Conservation (phyloP, 139 green algal genomes). For the Closterium sp. region DNA sequence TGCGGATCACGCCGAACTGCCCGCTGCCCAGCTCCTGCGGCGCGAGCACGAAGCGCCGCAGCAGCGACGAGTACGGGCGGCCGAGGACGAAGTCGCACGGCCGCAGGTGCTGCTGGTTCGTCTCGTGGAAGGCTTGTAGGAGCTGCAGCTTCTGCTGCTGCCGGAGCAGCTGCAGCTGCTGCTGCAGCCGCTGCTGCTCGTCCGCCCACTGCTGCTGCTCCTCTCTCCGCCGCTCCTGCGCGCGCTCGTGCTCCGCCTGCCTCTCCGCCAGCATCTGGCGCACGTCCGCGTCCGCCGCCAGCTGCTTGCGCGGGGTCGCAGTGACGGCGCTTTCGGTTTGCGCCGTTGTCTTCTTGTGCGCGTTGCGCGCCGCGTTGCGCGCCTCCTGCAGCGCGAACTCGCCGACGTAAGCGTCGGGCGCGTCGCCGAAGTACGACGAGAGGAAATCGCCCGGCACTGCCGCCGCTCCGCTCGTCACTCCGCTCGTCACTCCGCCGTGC, state of each 20-base stretch:
- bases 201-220: neutral
- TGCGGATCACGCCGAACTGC: slow-evolving; percentile 25
- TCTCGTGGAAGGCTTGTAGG: neutral
- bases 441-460: neutral
- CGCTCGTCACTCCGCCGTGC: neutral
- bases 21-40: slow-evolving; percentile 17
- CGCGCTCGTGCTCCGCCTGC: neutral
- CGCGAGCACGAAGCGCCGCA: neutral
- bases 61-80: neutral
- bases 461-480: neutral
- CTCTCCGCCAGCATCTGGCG: neutral
- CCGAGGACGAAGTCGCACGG: neutral
- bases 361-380: neutral
- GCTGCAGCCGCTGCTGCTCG: neutral
- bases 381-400: neutral
- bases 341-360: neutral
- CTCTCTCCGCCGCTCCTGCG: neutral
- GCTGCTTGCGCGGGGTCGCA: neutral
- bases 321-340: neutral
- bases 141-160: neutral
- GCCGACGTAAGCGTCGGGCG: neutral
- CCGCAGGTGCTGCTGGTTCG: neutral
- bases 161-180: neutral
- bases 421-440: neutral
- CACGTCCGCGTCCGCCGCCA: no score